These are phyloP conservation scores for Phialophora expanda DNA, from an alignment of 2,329 filamentous ascomycete genomes.

Conservation along the genomic window DNA sequence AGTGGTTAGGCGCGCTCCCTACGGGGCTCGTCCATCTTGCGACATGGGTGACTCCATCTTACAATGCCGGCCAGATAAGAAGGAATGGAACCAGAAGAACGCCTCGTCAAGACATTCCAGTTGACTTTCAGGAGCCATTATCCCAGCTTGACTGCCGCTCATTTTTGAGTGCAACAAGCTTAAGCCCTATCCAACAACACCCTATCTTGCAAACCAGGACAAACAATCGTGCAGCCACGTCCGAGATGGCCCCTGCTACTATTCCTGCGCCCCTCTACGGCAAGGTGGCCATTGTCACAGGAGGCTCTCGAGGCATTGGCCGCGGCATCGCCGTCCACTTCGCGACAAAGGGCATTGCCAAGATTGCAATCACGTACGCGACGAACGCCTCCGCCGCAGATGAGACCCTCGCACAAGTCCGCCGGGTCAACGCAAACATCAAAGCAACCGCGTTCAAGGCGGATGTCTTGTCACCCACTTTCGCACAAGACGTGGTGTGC, in stretches of 20 bases:
- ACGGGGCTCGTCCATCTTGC: background rate
- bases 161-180: background rate
- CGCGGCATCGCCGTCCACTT: constrained; percentile 81
- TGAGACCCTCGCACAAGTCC: constrained; percentile 7
- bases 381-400: constrained; percentile 10
- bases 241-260: constrained; percentile 15
- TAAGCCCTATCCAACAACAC: background rate
- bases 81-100: background rate
- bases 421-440: constrained; percentile 6
- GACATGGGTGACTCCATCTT: background rate
- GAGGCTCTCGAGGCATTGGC: constrained; percentile 83
- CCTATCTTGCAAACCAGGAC: background rate
- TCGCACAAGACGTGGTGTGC: constrained; percentile 18
- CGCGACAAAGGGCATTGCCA: constrained; percentile 70
- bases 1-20: background rate
- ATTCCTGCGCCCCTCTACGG: constrained; percentile 44
- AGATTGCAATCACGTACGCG: constrained; percentile 23
- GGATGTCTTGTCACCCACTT: constrained; percentile 12
- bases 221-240: background rate
- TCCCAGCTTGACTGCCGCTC: too few species aligned
- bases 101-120: background rate
- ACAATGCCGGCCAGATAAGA: background rate
- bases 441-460: constrained; percentile 13
- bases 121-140: background rate
- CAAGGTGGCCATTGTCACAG: constrained; percentile 84